Evolutionary conservation across 352 stramenopile species (phyloP).

Genomic region (Pythium insidiosum): DNA sequence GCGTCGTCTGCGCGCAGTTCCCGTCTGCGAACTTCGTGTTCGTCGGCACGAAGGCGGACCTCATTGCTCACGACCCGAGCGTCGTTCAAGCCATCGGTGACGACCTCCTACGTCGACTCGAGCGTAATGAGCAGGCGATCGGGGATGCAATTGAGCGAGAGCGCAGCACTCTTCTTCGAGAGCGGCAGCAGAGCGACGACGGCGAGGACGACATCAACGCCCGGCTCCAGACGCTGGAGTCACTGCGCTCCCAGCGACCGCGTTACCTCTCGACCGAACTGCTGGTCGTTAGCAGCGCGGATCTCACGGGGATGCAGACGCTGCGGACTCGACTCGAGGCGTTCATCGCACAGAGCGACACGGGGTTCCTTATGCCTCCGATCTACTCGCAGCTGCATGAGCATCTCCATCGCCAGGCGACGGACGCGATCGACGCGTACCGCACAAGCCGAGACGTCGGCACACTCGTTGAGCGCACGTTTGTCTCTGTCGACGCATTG

Average conservation of each 20-base stretch:
- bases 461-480: no score
- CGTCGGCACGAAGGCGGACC: slow-evolving; percentile 6
- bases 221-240: not conserved
- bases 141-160: no score
- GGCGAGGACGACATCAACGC: not conserved
- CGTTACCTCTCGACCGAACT: not conserved
- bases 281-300: slow-evolving; percentile 1
- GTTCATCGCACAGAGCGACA: not conserved
- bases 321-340: not conserved
- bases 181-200: not conserved
- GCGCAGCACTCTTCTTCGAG: not conserved
- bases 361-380: slow-evolving; percentile 1
- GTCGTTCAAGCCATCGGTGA: not conserved
- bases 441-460: not conserved
- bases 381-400: not conserved
- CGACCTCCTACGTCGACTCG: no score
- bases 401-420: not conserved
- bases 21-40: slow-evolving; percentile 8
- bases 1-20: slow-evolving; percentile 2
- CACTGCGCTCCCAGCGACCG: no score
- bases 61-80: not conserved
- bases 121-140: no score
- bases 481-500: not conserved
- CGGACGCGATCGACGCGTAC: not conserved
- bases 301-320: not conserved